Conservation (phyloP, 78 protist species). For the Dictyostelium brefeldianum region DNA sequence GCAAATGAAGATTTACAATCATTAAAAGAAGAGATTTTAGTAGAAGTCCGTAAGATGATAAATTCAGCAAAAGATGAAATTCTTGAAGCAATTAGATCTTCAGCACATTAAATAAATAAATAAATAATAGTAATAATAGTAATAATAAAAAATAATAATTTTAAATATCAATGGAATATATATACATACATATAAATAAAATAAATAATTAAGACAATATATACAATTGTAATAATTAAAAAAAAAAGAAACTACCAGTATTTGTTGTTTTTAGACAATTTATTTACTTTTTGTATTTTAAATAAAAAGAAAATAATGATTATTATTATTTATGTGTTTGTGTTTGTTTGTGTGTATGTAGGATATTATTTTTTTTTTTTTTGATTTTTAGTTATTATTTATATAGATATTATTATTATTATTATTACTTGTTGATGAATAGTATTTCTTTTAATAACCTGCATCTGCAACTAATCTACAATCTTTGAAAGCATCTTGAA, state of each 20-base stretch:
- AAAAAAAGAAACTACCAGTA: background rate
- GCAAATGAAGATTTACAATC: conserved; percentile 51
- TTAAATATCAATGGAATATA: background rate
- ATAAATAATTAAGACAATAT: background rate
- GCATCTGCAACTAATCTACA: background rate
- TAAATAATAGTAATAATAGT: background rate
- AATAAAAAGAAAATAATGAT: no score
- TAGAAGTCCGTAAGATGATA: conserved; percentile 61
- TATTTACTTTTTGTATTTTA: no score
- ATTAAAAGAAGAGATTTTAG: conserved; percentile 73
- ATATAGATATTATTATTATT: background rate
- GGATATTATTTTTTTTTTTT: no score
- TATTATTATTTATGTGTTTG: no score
- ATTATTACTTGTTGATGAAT: background rate
- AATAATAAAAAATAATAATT: background rate
- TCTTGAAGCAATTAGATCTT: conserved; percentile 68
- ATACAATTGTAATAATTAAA: background rate
- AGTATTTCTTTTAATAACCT: no score
- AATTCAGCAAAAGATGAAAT: conserved; percentile 70
- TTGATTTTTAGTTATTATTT: no score
- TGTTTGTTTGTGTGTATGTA: no score
- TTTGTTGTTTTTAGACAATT: background rate
- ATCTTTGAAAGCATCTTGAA: background rate
- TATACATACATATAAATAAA: background rate
- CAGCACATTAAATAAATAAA: background rate